Evolutionary conservation across 306 rosid species (phyloP).

Genomic region (Cucumis melo): DNA sequence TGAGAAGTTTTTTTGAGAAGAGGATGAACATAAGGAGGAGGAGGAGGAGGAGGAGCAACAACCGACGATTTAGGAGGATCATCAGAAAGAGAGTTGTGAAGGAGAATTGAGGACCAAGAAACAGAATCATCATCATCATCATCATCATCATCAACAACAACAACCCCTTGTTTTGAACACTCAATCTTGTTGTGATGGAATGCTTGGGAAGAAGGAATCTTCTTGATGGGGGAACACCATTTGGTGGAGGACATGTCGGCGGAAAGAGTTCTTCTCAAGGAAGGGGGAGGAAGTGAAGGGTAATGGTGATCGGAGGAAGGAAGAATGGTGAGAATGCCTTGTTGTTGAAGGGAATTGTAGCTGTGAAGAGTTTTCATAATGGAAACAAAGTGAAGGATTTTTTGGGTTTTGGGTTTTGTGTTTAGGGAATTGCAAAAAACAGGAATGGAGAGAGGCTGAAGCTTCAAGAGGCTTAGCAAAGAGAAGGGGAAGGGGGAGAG

Average conservation of each 20-base stretch:
- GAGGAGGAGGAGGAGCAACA: constrained; percentile 18
- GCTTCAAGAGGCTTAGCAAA: constrained; percentile 29
- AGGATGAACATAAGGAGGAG: constrained; percentile 62
- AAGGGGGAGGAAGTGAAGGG: constrained; percentile 10
- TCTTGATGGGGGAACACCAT: constrained; percentile 19
- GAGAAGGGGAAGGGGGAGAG: constrained; percentile 17
- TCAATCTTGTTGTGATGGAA: constrained; percentile 13
- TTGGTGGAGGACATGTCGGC: constrained; percentile 87
- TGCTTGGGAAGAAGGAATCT: constrained; percentile 36
- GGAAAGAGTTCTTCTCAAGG: constrained; percentile 66
- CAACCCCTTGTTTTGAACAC: constrained; percentile 11
- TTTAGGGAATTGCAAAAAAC: not conserved
- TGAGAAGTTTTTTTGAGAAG: constrained; percentile 48
- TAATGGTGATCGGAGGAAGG: constrained; percentile 22
- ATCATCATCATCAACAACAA: too few relatives aligned
- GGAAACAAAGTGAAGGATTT: not conserved
- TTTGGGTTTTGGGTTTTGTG: not conserved
- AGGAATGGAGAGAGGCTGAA: constrained; percentile 10
- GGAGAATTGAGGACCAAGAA: constrained; percentile 41
- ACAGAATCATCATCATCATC: not conserved
- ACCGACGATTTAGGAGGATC: not conserved
- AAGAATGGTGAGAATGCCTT: constrained; percentile 61
- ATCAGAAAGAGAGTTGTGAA: constrained; percentile 11
- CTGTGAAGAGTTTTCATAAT: not conserved
- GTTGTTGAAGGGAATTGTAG: constrained; percentile 17